Evolutionary conservation across 805 yeast genomes (phyloP).

Genomic region (Hanseniaspora nectarophila): DNA sequence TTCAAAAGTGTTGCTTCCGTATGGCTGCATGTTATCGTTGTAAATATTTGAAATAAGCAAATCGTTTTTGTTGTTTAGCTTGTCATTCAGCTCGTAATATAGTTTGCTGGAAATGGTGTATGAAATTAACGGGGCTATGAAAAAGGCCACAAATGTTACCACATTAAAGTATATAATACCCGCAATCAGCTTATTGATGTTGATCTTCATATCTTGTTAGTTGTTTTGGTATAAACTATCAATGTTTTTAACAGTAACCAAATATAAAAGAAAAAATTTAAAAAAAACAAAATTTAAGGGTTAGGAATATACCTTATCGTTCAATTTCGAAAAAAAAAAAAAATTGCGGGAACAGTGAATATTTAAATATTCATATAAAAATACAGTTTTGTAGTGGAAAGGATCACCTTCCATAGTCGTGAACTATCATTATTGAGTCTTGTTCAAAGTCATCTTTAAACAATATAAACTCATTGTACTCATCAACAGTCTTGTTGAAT

Average conservation of each 20-base stretch:
- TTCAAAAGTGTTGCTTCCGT: not conserved
- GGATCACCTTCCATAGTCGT: not conserved
- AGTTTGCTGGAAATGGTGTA: conserved; percentile 1
- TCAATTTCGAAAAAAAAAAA: not conserved
- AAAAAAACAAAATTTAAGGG: too few relatives aligned
- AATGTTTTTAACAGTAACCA: too few relatives aligned
- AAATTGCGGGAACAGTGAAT: not conserved
- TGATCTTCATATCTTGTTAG: not conserved
- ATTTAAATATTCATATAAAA: too few relatives aligned
- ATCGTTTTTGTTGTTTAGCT: conserved; percentile 1
- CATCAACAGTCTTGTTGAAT: conserved; percentile 3
- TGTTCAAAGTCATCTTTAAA: not conserved
- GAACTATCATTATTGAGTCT: not conserved
- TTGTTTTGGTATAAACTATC: not conserved
- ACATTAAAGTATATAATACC: not conserved
- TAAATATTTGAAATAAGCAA: not conserved
- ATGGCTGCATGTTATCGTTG: not conserved
- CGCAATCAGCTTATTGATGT: not conserved
- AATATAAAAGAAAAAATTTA: too few relatives aligned
- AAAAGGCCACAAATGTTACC: not conserved
- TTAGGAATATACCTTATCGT: not conserved
- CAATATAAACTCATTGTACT: not conserved
- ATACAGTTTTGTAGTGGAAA: too few relatives aligned
- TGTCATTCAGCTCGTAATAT: conserved; percentile 4
- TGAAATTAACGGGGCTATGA: conserved; percentile 1